These are phyloP conservation scores for Tricholoma sp. DNA, from an alignment of 768 basidiomycete genomes.

Conservation along the genomic window DNA sequence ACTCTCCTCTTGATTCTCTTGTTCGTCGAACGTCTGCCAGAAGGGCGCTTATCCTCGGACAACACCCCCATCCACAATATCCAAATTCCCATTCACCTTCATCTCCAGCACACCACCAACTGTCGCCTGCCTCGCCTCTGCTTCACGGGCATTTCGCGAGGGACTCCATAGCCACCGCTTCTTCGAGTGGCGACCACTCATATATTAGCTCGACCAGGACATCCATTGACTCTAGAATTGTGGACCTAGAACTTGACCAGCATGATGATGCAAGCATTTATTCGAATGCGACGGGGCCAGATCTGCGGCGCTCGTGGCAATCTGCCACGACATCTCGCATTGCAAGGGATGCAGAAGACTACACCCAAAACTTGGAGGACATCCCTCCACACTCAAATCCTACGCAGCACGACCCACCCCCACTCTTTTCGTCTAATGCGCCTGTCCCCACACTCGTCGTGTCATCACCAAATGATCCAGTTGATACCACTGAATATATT, in stretches of 20 bases:
- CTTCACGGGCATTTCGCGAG: slow-evolving; percentile 44
- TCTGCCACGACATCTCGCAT: slow-evolving; percentile 18
- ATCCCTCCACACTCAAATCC: not conserved
- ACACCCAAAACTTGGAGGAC: not conserved
- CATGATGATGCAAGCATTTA: slow-evolving; percentile 38
- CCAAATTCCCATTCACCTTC: slow-evolving; percentile 1
- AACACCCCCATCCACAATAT: slow-evolving; percentile 7
- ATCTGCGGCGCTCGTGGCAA: slow-evolving; percentile 38
- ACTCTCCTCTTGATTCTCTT: slow-evolving; percentile 56
- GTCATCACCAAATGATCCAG: slow-evolving; percentile 34
- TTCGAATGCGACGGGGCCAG: slow-evolving; percentile 26
- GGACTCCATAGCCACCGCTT: slow-evolving; percentile 36
- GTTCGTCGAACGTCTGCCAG: slow-evolving; percentile 49
- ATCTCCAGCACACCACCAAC: slow-evolving; percentile 8
- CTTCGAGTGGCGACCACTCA: slow-evolving; percentile 32
- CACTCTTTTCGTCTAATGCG: slow-evolving; percentile 13
- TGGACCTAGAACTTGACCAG: slow-evolving; percentile 25
- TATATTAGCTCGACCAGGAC: slow-evolving; percentile 25
- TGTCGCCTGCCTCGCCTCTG: slow-evolving; percentile 33
- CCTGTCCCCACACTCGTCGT: slow-evolving; percentile 50
- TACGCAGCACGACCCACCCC: slow-evolving; percentile 6
- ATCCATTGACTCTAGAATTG: slow-evolving; percentile 23
- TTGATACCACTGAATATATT: slow-evolving; percentile 11
- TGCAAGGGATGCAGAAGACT: not conserved
- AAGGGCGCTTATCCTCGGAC: slow-evolving; percentile 19